phyloP scores from a whole-genome alignment of 2,329 filamentous ascomycete species.

The Pseudocercospora eumusae region DNA sequence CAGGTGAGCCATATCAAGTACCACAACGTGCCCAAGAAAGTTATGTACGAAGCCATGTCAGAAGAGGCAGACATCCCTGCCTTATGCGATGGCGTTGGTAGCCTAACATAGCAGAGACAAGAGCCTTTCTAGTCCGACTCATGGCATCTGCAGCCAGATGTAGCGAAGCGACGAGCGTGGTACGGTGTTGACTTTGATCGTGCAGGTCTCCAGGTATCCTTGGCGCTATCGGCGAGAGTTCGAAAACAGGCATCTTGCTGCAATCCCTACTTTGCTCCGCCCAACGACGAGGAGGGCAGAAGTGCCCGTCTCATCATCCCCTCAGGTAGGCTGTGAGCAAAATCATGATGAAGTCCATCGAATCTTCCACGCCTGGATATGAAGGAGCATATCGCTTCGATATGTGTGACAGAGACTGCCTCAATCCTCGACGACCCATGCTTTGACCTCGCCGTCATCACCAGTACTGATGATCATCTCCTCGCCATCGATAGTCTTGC shows the following conservation, averaged over 20 bases:
- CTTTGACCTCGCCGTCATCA: slow-evolving; percentile 83
- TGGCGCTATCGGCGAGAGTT: too few species aligned
- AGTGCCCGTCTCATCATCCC: too few species aligned
- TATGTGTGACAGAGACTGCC: too few species aligned
- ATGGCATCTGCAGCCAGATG: not conserved
- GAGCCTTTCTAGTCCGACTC: not conserved
- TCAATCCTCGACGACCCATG: slow-evolving; percentile 65
- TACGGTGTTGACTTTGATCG: not conserved
- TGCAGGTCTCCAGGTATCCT: not conserved
- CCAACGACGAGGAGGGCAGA: too few species aligned
- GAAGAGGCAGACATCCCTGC: not conserved
- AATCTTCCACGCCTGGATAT: too few species aligned
- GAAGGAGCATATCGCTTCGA: too few species aligned
- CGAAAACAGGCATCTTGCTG: too few species aligned
- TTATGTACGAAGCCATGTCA: not conserved
- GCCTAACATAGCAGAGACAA: not conserved
- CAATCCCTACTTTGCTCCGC: too few species aligned
- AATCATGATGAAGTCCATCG: too few species aligned
- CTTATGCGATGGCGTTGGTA: too few species aligned
- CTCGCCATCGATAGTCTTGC: slow-evolving; percentile 61
- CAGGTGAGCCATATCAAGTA: not conserved
- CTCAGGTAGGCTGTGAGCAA: not conserved
- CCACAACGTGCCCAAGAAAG: not conserved
- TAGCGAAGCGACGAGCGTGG: not conserved
- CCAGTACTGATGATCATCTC: slow-evolving; percentile 90